Conservation (phyloP, 140 eudicot species). For the Erigeron philadelphicus region DNA sequence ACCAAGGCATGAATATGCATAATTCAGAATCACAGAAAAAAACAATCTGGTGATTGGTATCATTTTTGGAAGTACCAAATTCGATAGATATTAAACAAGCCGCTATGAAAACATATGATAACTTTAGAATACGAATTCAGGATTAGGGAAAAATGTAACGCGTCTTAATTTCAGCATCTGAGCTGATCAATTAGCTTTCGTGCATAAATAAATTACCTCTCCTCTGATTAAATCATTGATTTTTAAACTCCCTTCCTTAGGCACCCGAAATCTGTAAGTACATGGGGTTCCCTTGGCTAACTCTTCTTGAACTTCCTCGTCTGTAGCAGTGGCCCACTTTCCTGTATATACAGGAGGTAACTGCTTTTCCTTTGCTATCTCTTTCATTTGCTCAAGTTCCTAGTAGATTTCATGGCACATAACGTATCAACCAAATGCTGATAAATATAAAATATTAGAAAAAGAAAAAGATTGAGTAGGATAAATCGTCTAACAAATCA, state of each 20-base stretch:
- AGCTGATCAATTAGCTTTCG: slow-evolving; percentile 11
- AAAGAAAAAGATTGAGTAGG: background rate
- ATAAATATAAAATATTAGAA: too few relatives aligned
- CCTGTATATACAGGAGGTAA: slow-evolving; percentile 89
- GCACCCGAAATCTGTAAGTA: slow-evolving; percentile 88
- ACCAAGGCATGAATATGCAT: too few relatives aligned
- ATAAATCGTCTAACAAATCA: background rate
- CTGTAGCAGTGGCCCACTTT: slow-evolving; percentile 82
- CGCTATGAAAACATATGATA: too few relatives aligned
- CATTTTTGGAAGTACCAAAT: too few relatives aligned
- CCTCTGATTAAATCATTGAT: slow-evolving; percentile 83
- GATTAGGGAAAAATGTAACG: too few relatives aligned
- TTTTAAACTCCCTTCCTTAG: slow-evolving; percentile 68
- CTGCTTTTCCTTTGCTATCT: slow-evolving; percentile 66
- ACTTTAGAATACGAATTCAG: too few relatives aligned
- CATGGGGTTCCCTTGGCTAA: slow-evolving; percentile 76
- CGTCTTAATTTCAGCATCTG: too few relatives aligned
- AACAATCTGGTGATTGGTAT: too few relatives aligned
- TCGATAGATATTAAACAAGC: too few relatives aligned
- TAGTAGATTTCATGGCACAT: slow-evolving; percentile 23
- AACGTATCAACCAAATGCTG: background rate
- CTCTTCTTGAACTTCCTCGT: slow-evolving; percentile 68
- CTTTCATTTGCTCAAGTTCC: slow-evolving; percentile 93
- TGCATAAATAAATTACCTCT: slow-evolving; percentile 47
- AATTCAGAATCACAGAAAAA: too few relatives aligned